Percentiles rank a stretch among this genome's conserved stretches.
Conservation (phyloP, 805 yeast genomes). For the Zygoascus flipseniorum region DNA sequence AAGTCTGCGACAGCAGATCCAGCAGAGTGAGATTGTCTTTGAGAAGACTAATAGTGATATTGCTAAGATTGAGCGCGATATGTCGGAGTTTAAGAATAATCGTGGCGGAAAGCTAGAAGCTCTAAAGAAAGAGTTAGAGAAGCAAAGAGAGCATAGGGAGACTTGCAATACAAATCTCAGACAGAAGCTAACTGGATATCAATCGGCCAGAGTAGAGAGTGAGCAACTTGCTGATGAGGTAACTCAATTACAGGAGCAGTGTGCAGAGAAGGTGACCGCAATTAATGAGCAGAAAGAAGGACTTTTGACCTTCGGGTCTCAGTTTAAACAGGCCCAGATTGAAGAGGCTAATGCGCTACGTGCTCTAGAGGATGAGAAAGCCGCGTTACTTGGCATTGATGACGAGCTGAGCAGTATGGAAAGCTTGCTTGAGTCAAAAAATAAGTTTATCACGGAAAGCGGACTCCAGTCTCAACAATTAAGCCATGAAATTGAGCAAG, state of each 20-base stretch:
- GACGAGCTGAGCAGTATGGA: conserved; percentile 59
- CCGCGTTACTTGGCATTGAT: conserved; percentile 55
- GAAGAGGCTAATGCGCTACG: conserved; percentile 24
- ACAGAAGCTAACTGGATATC: conserved; percentile 44
- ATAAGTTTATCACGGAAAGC: conserved; percentile 21
- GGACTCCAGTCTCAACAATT: conserved; percentile 22
- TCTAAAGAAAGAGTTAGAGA: conserved; percentile 31
- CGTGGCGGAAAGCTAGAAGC: conserved; percentile 73
- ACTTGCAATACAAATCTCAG: conserved; percentile 36
- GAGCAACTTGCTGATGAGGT: conserved; percentile 62
- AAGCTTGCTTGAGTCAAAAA: conserved; percentile 17
- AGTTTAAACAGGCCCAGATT: conserved; percentile 24
- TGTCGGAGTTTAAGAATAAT: conserved; percentile 69
- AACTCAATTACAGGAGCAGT: conserved; percentile 34
- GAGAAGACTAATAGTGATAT: conserved; percentile 37
- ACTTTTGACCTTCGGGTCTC: conserved; percentile 24
- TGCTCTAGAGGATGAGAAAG: conserved; percentile 43
- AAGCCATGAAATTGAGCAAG: conserved; percentile 24
- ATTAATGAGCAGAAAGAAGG: conserved; percentile 30
- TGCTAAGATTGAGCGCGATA: conserved; percentile 56
- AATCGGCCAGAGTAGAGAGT: conserved; percentile 55
- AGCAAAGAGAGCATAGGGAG: conserved; percentile 31
- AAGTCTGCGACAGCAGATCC: conserved; percentile 33
- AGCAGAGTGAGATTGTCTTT: conserved; percentile 29
- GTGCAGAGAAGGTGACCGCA: conserved; percentile 29